phyloP scores from a whole-genome alignment of 176 grass and related monocot species.

The maize (Zea mays) region Zm-B73-REFERENCE-NAM-5.0 NC_050102.1:96030001-96030500 shows the following conservation, averaged over 20 bases:
- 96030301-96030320: constrained; percentile 39
- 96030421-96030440: not conserved
- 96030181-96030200: constrained; percentile 21
- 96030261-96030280: constrained; percentile 87
- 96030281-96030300: constrained; percentile 73
- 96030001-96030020: constrained; percentile 68
- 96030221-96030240: constrained; percentile 56
- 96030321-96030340: constrained; percentile 44
- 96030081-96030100: too few relatives aligned
- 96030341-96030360: constrained; percentile 65
- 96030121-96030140: too few relatives aligned
- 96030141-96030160: constrained; percentile 29
- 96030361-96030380: too few relatives aligned
- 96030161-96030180: constrained; percentile 71
- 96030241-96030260: constrained; percentile 80
- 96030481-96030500: not conserved
- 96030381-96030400: too few relatives aligned
- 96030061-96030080: too few relatives aligned
- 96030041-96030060: constrained; percentile 59
- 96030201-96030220: constrained; percentile 61
- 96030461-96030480: constrained; percentile 5
- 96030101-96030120: too few relatives aligned
- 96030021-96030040: constrained; percentile 82
- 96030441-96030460: not conserved
- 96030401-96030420: not conserved